Evolutionary conservation across 208 protist genomes (phyloP), one percentile per base, ranked within the genome.

Genomic region (Polymyxa betae): DNA sequence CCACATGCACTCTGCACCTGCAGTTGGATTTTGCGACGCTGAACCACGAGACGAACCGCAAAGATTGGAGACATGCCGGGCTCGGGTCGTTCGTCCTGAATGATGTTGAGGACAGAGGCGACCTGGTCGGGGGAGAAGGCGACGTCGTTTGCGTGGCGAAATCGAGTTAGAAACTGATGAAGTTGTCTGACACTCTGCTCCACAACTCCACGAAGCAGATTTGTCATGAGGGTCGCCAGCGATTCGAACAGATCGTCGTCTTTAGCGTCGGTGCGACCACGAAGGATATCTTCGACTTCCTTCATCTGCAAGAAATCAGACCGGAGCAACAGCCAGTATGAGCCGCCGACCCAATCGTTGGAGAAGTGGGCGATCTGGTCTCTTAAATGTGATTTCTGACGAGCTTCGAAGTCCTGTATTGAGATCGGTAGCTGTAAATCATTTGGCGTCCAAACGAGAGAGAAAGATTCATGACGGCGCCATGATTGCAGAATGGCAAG

Each of bases 1-100:
- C 72, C 5, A 35, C 72, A 45, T 82, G 16, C 5, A 5, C 72
- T 5, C 5, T 38, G 16, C 5, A 82, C 72, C 72, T 82, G 72
- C 12, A 82, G 40, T n/a, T 82, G 72, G n/a, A 82, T 82, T 43
- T 82, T 82, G 16, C 72, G 72, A 20, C 72, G 72, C 72, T 82
- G 72, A n/a, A 82, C n/a, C 5, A 82, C 72, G n/a, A 82, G n/a
- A 38, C 35, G 5, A 43, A 82, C 35, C 5, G 10, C 40, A 43
- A 82, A 82, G 5, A 82, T 20, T n/a, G 72, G 72, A 60, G 49
- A 60, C 12, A 60, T 5, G 24, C 12, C 5, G 5, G 5, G 5
- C 16, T 5, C 35, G 5, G 40, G 16, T 5, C 12, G 5, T 5
- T 35, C 12, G 16, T 35, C 72, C 72, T 35, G 35, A 12, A 35